Evolutionary conservation across 441 rosid species (phyloP), one percentile per base, ranked within the genome.

Genomic region (Manihot esculenta): DNA sequence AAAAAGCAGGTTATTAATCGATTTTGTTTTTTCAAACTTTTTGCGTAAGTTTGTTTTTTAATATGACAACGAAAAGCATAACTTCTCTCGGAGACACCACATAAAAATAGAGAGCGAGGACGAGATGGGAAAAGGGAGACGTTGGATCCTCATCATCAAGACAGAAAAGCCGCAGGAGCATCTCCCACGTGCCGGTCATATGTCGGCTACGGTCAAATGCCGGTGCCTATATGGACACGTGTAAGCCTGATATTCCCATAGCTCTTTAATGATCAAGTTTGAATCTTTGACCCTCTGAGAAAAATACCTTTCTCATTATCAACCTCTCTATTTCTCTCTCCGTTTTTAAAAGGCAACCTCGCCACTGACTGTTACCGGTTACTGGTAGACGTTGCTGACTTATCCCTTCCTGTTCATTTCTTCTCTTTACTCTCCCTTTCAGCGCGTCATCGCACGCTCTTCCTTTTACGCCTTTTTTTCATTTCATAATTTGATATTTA

Each of bases 201-300:
- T 84, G 88, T 82, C 87, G 86, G 83, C 87, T 60, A 74, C 78
- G 91, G 94, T 89, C 92, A 89, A 89, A 85, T 69, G 97, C 75
- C 94, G 93, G 97, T 89, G 89, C 86, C 93, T 61, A 76, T 75
- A 41, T 4, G 0, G 73, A 75, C 93, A 88, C 87, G 88, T 89
- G 88, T 78, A 74, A 20, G 86, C 83, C 79, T 76, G 18, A 66
- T 64, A 65, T 59, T 73, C 73, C 79, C 35, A 47, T 11, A 62
- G 17, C 13, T 18, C n/a, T 49, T 27, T 69, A 71, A 60, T 50
- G 62, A 55, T 56, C 23, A 68, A 66, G 74, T 81, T 87, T 82
- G 84, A 83, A 84, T 72, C 58, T 82, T 86, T 88, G 90, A 88
- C 92, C 64, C n/a, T n/a, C n/a, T n/a, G n/a, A n/a, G n/a, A n/a